Conservation (phyloP, 1,284 basidiomycete genomes). For the Apiotrichum gamsii region DNA sequence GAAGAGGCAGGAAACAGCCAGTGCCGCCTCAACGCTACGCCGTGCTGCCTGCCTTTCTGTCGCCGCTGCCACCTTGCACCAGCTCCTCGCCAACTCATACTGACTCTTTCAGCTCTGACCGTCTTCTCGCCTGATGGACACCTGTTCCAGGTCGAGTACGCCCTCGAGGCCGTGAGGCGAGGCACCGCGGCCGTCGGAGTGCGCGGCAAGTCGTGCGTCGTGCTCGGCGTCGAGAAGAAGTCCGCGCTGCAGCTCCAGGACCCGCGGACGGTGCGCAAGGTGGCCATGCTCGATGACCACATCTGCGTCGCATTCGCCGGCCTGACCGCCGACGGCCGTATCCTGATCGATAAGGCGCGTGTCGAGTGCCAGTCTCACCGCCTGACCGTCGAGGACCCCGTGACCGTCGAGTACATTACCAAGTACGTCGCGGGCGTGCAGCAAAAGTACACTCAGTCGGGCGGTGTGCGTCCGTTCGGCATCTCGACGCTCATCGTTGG, state of each 20-base stretch:
- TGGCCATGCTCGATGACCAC: slow-evolving; percentile 98
- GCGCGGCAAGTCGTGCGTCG: slow-evolving; percentile 87
- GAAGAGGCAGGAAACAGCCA: too few relatives aligned
- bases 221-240: slow-evolving; percentile 99
- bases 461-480: slow-evolving; percentile 96
- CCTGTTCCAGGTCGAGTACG: slow-evolving; percentile 79
- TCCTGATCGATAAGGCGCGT: slow-evolving; percentile 95
- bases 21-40: too few relatives aligned
- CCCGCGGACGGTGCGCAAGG: slow-evolving; percentile 93
- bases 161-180: slow-evolving; percentile 90
- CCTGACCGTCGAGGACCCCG: slow-evolving; percentile 95
- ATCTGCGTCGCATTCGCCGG: slow-evolving; percentile 96
- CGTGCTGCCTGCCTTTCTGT: too few relatives aligned
- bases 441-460: slow-evolving; percentile 98
- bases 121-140: slow-evolving; percentile 93
- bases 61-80: background rate
- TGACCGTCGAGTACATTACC: slow-evolving; percentile 97
- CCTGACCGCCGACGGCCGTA: slow-evolving; percentile 93
- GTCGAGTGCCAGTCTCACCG: slow-evolving; percentile 98
- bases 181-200: slow-evolving; percentile 98
- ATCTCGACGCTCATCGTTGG: slow-evolving; percentile 96
- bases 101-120: slow-evolving; percentile 55
- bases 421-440: slow-evolving; percentile 96
- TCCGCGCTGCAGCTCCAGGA: slow-evolving; percentile 96
- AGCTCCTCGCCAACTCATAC: background rate